Evolutionary conservation across 2,329 filamentous ascomycete species (phyloP).

Genomic region (Chrysoporthe puriensis): DNA sequence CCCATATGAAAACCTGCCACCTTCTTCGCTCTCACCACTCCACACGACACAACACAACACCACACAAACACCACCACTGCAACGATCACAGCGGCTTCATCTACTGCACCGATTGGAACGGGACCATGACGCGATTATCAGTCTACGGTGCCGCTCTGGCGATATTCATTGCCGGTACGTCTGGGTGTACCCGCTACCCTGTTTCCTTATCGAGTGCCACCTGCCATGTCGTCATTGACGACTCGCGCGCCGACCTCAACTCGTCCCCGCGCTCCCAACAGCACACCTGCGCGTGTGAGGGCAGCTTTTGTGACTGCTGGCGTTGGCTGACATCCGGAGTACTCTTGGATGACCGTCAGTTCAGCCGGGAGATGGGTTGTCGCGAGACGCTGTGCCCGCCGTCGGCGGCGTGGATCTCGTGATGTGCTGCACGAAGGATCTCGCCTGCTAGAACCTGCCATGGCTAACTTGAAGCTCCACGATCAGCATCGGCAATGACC

Average conservation of each 20-base stretch:
- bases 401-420: constrained; percentile 8
- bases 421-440: constrained; percentile 3
- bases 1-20: constrained; percentile 27
- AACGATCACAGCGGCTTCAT: constrained; percentile 13
- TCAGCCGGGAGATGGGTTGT: neutral
- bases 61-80: neutral
- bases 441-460: constrained; percentile 5
- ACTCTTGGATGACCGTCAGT: neutral
- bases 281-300: neutral
- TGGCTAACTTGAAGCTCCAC: constrained; percentile 37
- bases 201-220: neutral
- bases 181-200: neutral
- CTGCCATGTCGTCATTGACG: constrained; percentile 12
- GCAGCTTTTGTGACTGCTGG: neutral
- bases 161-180: constrained; percentile 29
- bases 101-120: constrained; percentile 16
- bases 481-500: constrained; percentile 70
- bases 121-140: constrained; percentile 28
- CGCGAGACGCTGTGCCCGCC: neutral
- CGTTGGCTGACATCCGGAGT: neutral
- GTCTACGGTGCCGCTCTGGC: constrained; percentile 28
- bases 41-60: constrained; percentile 14
- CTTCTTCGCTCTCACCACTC: constrained; percentile 19
- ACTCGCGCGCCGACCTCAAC: neutral
- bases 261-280: neutral